Evolutionary conservation across 805 yeast species (phyloP).

Genomic region (Candida glaebosa): DNA sequence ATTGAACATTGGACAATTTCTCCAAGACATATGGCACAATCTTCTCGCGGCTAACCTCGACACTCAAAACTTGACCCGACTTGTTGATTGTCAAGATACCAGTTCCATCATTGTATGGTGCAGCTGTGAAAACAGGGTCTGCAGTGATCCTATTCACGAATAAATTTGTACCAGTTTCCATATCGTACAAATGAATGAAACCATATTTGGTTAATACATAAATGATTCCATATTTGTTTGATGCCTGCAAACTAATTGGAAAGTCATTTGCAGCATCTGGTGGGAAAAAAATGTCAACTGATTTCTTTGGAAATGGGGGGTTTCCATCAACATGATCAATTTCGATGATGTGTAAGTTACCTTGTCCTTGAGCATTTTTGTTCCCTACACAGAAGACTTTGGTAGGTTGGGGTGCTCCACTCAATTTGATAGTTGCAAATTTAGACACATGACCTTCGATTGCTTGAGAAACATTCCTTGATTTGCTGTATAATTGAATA

Average conservation of each 20-base stretch:
- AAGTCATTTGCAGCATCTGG: slow-evolving; percentile 95
- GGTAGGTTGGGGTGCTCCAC: slow-evolving; percentile 69
- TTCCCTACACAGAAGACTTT: slow-evolving; percentile 92
- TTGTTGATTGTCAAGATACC: slow-evolving; percentile 95
- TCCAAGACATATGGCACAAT: slow-evolving; percentile 86
- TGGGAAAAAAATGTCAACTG: slow-evolving; percentile 92
- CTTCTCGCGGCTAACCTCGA: slow-evolving; percentile 79
- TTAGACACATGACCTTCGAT: slow-evolving; percentile 97
- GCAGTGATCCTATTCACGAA: slow-evolving; percentile 96
- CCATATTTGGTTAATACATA: slow-evolving; percentile 94
- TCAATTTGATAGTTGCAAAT: slow-evolving; percentile 73
- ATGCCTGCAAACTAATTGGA: slow-evolving; percentile 89
- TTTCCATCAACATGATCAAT: slow-evolving; percentile 88
- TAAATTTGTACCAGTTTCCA: slow-evolving; percentile 87
- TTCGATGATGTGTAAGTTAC: slow-evolving; percentile 84
- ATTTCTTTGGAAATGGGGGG: slow-evolving; percentile 84
- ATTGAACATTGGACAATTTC: slow-evolving; percentile 78
- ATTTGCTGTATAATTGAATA: slow-evolving; percentile 85
- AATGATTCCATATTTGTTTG: slow-evolving; percentile 80
- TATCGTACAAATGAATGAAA: slow-evolving; percentile 91
- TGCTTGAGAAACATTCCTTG: slow-evolving; percentile 90
- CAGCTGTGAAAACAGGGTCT: slow-evolving; percentile 90
- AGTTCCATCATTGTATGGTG: slow-evolving; percentile 62
- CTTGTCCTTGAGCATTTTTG: slow-evolving; percentile 69
- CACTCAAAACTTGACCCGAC: slow-evolving; percentile 91